Conservation (phyloP, 352 stramenopile genomes). For the Phytophthora constricta region DNA sequence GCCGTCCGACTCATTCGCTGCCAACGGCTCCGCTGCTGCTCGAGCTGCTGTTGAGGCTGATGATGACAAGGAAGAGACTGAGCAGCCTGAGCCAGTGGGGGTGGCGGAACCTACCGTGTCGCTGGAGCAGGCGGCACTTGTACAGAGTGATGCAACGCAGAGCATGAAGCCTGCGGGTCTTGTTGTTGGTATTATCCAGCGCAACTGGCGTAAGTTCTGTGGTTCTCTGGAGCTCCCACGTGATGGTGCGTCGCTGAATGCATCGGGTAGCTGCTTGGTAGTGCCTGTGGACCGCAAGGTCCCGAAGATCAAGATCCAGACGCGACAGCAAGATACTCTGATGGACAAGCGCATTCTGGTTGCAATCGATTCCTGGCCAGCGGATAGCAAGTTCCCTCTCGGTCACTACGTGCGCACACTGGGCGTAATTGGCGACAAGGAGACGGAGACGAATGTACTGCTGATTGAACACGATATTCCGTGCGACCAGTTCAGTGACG, state of each 20-base stretch:
- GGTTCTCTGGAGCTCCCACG: constrained; percentile 92
- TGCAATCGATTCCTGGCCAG: constrained; percentile 95
- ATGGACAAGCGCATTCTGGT: constrained; percentile 95
- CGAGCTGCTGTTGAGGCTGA: constrained; percentile 55
- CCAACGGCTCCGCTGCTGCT: constrained; percentile 46
- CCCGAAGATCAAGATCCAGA: constrained; percentile 95
- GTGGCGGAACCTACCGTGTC: constrained; percentile 75
- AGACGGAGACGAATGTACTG: constrained; percentile 96
- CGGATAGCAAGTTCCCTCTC: constrained; percentile 88
- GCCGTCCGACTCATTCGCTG: constrained; percentile 71
- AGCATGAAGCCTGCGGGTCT: constrained; percentile 73
- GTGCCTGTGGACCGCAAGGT: constrained; percentile 90
- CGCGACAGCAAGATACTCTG: constrained; percentile 89
- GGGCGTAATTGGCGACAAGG: constrained; percentile 96
- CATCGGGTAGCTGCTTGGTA: constrained; percentile 73
- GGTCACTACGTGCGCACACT: constrained; percentile 97
- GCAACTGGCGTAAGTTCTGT: constrained; percentile 95
- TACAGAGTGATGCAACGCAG: constrained; percentile 58
- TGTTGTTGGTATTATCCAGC: constrained; percentile 92
- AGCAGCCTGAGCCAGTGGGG: constrained; percentile 38
- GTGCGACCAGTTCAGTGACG: constrained; percentile 77
- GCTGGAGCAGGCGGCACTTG: constrained; percentile 62
- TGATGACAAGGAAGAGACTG: constrained; percentile 44
- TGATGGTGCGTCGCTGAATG: constrained; percentile 43
- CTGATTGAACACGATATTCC: constrained; percentile 98